phyloP scores from a whole-genome alignment of 352 stramenopile species.

The Pythium dissimile region DNA sequence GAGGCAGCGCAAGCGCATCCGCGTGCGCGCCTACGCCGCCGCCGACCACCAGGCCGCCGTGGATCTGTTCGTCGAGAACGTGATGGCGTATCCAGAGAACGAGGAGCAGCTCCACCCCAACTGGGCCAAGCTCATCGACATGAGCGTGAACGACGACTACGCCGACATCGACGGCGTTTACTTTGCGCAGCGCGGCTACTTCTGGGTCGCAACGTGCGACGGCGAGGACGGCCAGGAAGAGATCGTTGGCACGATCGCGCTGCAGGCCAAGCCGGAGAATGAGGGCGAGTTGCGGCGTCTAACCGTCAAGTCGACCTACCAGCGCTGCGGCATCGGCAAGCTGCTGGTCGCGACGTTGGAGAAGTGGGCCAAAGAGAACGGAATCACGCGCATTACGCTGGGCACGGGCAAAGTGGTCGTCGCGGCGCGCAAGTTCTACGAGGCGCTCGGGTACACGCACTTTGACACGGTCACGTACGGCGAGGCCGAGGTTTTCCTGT shows the following conservation, averaged over 20 bases:
- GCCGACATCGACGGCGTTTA: background rate
- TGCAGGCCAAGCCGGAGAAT: slow-evolving; percentile 15
- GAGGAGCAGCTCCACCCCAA: background rate
- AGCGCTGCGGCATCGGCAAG: slow-evolving; percentile 31
- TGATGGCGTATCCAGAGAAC: background rate
- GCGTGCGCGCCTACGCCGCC: background rate
- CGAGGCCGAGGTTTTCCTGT: no score
- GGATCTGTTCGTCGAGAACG: background rate
- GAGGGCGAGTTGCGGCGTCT: slow-evolving; percentile 37
- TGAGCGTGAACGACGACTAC: background rate
- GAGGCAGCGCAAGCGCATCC: no score
- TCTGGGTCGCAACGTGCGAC: slow-evolving; percentile 38
- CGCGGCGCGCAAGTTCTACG: slow-evolving; percentile 23
- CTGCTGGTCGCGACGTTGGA: slow-evolving; percentile 36
- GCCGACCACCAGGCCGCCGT: background rate
- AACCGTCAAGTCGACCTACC: slow-evolving; percentile 34
- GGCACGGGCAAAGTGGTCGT: slow-evolving; percentile 29
- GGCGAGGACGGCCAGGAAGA: background rate
- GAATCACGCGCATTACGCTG: slow-evolving; percentile 27
- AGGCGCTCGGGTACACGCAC: slow-evolving; percentile 16
- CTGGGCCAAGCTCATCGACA: background rate
- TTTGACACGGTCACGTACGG: background rate
- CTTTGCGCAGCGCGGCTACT: slow-evolving; percentile 26
- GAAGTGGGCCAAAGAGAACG: slow-evolving; percentile 28
- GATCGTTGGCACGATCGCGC: slow-evolving; percentile 27